phyloP scores from a whole-genome alignment of 2,329 filamentous ascomycete species.

The Periconia digitata region DNA sequence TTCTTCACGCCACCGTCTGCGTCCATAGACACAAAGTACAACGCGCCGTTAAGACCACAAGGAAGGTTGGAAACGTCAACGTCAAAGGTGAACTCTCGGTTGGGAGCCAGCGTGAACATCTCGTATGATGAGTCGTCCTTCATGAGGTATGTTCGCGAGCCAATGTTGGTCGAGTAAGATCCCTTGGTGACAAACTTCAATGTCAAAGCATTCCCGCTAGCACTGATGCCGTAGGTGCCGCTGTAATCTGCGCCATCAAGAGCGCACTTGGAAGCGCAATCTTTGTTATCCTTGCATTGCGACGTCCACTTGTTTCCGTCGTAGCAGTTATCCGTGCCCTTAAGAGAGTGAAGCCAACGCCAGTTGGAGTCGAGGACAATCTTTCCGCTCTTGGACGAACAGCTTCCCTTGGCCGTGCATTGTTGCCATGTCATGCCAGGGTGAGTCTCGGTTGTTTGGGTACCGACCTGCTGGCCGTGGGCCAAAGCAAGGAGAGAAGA shows the following conservation, averaged over 20 bases:
- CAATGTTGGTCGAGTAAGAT: slow-evolving; percentile 35
- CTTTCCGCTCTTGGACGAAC: slow-evolving; percentile 25
- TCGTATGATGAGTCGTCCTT: slow-evolving; percentile 26
- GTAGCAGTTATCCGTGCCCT: slow-evolving; percentile 45
- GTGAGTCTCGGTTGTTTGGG: slow-evolving; percentile 38
- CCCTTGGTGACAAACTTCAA: slow-evolving; percentile 57
- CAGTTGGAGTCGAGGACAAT: slow-evolving; percentile 47
- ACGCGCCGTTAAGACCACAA: slow-evolving; percentile 69
- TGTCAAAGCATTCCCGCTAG: slow-evolving; percentile 26
- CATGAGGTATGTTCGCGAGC: slow-evolving; percentile 34
- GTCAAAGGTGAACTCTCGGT: slow-evolving; percentile 33
- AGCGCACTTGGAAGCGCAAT: slow-evolving; percentile 32
- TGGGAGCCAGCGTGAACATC: slow-evolving; percentile 26
- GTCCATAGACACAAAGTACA: slow-evolving; percentile 65
- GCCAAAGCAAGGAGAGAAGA: slow-evolving; percentile 43
- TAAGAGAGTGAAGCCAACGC: slow-evolving; percentile 46
- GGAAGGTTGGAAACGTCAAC: slow-evolving; percentile 57
- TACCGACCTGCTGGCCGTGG: slow-evolving; percentile 44
- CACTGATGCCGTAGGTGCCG: slow-evolving; percentile 49
- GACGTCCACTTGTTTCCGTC: slow-evolving; percentile 43
- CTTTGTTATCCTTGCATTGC: slow-evolving; percentile 29
- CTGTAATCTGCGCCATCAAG: slow-evolving; percentile 51
- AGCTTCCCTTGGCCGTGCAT: slow-evolving; percentile 34
- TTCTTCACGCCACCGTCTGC: slow-evolving; percentile 57
- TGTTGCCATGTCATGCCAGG: slow-evolving; percentile 31